Conservation (phyloP, 2,329 filamentous ascomycete genomes). For the Ascochyta koolunga region DNA sequence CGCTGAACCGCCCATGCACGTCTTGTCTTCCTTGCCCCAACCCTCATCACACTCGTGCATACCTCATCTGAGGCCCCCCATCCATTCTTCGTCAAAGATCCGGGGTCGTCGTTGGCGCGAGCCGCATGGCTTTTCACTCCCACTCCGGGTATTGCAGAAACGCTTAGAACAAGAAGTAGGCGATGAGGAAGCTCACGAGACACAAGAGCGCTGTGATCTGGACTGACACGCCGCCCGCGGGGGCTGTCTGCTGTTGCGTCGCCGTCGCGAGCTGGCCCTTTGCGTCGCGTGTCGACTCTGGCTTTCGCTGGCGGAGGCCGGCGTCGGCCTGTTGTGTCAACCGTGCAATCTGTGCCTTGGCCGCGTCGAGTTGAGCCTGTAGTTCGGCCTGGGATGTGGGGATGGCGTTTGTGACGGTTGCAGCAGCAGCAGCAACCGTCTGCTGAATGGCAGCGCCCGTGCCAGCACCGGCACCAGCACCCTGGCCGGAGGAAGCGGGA, state of each 20-base stretch:
- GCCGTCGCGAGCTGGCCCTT: conserved; percentile 58
- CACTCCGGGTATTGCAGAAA: conserved; percentile 27
- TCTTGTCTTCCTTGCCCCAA: conserved; percentile 8
- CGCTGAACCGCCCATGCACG: conserved; percentile 9
- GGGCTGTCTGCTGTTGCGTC: conserved; percentile 59
- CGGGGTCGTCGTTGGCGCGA: conserved; percentile 30
- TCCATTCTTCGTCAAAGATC: conserved; percentile 23
- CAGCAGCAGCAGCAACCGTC: conserved; percentile 53
- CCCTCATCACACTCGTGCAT: conserved; percentile 17
- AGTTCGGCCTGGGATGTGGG: conserved; percentile 65
- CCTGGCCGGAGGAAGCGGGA: conserved; percentile 44
- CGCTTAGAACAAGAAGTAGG: conserved; percentile 91
- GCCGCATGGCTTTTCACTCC: conserved; percentile 23
- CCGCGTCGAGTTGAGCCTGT: conserved; percentile 74
- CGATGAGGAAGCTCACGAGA: conserved; percentile 88
- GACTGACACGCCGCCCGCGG: conserved; percentile 79
- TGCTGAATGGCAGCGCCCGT: conserved; percentile 40
- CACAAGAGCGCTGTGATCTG: conserved; percentile 84
- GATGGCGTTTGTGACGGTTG: conserved; percentile 56
- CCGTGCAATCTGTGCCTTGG: conserved; percentile 73
- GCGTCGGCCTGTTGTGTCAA: conserved; percentile 66
- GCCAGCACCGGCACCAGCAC: conserved; percentile 9
- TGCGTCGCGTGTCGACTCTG: conserved; percentile 59
- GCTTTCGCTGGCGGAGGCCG: conserved; percentile 81
- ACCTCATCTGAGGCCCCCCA: conserved; percentile 28